Percentiles rank a stretch among this genome's conserved stretches.
Evolutionary conservation across 2,329 filamentous ascomycete genomes (phyloP).

Genomic region (Thermomyces lanuginosus): DNA sequence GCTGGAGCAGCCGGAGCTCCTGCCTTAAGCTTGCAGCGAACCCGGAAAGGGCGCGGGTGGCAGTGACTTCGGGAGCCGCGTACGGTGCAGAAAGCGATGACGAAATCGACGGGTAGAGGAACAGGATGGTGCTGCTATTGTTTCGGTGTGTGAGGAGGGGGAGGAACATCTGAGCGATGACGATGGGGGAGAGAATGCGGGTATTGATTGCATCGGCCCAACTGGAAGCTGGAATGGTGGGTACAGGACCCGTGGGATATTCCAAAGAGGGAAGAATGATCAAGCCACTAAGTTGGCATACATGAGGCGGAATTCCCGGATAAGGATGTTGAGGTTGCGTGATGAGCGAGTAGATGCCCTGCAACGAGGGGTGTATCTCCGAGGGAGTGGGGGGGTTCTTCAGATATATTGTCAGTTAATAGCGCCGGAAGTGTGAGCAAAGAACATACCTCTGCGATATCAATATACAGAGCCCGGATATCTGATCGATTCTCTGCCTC

Average conservation of each 20-base stretch:
- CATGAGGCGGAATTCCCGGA: constrained; percentile 57
- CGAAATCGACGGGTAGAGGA: constrained; percentile 31
- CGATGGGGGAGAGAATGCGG: constrained; percentile 74
- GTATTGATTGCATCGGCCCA: constrained; percentile 88
- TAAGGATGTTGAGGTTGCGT: constrained; percentile 60
- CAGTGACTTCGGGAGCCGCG: constrained; percentile 61
- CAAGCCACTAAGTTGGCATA: constrained; percentile 59
- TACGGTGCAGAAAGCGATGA: constrained; percentile 28
- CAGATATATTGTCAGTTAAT: constrained; percentile 7
- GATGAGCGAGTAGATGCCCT: constrained; percentile 56
- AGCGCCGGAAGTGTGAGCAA: background rate
- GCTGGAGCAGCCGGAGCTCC: constrained; percentile 55
- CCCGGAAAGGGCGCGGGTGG: constrained; percentile 72
- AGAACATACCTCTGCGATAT: constrained; percentile 42
- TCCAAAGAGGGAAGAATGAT: constrained; percentile 65
- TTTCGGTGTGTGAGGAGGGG: constrained; percentile 51
- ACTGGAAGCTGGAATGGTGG: constrained; percentile 64
- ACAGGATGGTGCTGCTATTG: constrained; percentile 31
- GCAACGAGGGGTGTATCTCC: constrained; percentile 45
- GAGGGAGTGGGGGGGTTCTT: constrained; percentile 46
- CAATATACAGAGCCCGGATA: constrained; percentile 64
- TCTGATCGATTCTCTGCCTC: constrained; percentile 62
- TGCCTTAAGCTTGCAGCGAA: constrained; percentile 67
- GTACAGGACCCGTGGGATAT: constrained; percentile 69
- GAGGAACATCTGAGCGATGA: constrained; percentile 80